Evolutionary conservation across 2,329 filamentous ascomycete species (phyloP).

Genomic region (Neocucurbitaria cava): DNA sequence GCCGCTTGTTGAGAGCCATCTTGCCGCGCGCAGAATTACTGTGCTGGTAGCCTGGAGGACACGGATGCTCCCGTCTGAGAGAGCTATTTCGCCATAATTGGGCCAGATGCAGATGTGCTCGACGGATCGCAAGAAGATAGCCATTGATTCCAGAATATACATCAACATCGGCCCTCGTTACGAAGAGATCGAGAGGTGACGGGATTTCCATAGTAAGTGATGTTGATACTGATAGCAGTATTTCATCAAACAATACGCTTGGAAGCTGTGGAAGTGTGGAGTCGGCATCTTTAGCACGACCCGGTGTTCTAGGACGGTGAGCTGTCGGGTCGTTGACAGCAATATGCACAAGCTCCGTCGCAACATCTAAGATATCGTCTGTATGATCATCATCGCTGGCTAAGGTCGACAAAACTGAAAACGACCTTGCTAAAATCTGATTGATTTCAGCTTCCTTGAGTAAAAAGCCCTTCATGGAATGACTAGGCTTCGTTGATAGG

Average conservation of each 20-base stretch:
- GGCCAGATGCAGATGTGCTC: conserved; percentile 83
- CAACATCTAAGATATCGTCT: conserved; percentile 80
- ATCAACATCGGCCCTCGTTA: conserved; percentile 76
- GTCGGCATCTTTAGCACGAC: conserved; percentile 43
- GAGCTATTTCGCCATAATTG: conserved; percentile 86
- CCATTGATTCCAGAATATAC: conserved; percentile 85
- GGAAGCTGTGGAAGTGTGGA: conserved; percentile 47
- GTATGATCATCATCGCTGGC: conserved; percentile 77
- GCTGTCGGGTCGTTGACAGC: conserved; percentile 60
- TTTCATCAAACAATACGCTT: conserved; percentile 72
- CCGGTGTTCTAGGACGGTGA: conserved; percentile 50
- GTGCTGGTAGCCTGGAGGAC: conserved; percentile 69
- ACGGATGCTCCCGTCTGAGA: conserved; percentile 77
- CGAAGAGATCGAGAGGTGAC: conserved; percentile 85
- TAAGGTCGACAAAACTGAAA: conserved; percentile 79
- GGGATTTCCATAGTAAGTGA: conserved; percentile 74
- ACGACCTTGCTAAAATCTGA: conserved; percentile 77
- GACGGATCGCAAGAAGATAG: conserved; percentile 84
- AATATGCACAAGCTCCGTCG: conserved; percentile 76
- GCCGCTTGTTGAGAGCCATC: conserved; percentile 65
- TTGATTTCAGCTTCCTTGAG: conserved; percentile 89
- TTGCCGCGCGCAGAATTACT: conserved; percentile 68
- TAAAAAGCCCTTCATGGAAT: conserved; percentile 67
- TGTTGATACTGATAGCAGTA: conserved; percentile 80
- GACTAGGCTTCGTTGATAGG: conserved; percentile 51